Conservation (phyloP, 768 basidiomycete genomes). For the Tulasnella sp. region DNA sequence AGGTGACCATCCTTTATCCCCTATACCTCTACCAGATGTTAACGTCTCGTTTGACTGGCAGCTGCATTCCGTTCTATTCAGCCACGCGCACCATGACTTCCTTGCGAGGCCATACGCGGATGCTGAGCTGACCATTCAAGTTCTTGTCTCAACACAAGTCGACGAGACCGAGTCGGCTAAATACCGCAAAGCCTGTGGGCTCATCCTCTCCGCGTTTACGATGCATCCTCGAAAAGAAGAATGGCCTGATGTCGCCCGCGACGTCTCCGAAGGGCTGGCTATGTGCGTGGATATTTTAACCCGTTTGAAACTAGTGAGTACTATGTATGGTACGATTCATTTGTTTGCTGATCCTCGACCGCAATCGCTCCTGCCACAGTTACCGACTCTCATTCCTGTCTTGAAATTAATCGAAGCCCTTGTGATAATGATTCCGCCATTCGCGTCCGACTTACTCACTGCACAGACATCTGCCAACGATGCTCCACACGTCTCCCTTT, state of each 20-base stretch:
- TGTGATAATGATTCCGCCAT: not conserved
- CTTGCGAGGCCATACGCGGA: not conserved
- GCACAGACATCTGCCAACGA: slow-evolving; percentile 6
- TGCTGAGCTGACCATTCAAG: slow-evolving; percentile 18
- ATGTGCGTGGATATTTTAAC: slow-evolving; percentile 21
- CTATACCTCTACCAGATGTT: not conserved
- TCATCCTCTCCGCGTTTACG: slow-evolving; percentile 22
- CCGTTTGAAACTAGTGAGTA: slow-evolving; percentile 13
- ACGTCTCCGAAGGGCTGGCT: slow-evolving; percentile 17
- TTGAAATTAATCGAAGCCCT: slow-evolving; percentile 28
- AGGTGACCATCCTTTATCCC: not conserved
- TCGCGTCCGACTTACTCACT: not conserved
- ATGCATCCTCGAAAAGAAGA: slow-evolving; percentile 20
- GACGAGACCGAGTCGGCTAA: not conserved
- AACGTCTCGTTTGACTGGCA: not conserved
- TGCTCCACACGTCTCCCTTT: not conserved
- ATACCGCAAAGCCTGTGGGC: not conserved
- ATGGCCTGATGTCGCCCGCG: slow-evolving; percentile 20
- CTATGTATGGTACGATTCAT: not conserved
- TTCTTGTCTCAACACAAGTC: not conserved
- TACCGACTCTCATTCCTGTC: slow-evolving; percentile 14
- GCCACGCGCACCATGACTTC: not conserved
- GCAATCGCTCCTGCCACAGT: not conserved
- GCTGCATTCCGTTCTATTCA: slow-evolving; percentile 28
- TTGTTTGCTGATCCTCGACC: too few relatives aligned